phyloP scores from a whole-genome alignment of 345 rosid genomes.

The Salix arbutifolia region DNA sequence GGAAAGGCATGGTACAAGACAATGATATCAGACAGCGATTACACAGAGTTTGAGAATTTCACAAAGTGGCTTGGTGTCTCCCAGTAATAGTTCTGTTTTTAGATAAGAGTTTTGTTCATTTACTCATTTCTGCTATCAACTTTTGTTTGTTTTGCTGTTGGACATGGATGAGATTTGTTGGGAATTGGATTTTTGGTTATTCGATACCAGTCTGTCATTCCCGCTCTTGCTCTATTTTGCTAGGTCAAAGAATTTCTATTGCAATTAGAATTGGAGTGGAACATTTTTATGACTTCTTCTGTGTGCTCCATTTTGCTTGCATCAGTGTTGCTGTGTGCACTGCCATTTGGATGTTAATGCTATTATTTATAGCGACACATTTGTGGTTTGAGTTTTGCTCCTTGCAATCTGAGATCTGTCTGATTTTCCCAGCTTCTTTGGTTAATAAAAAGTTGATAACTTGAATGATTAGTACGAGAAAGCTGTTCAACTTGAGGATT shows the following conservation, averaged over 20 bases:
- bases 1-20: slow-evolving; percentile 94
- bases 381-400: too few species aligned
- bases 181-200: neutral
- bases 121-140: neutral
- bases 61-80: slow-evolving; percentile 78
- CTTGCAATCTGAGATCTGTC: too few species aligned
- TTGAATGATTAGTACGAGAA: too few species aligned
- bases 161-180: neutral
- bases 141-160: neutral
- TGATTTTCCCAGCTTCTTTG: too few species aligned
- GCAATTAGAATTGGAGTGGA: neutral
- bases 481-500: too few species aligned
- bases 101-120: slow-evolving; percentile 1
- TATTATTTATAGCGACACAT: too few species aligned
- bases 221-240: neutral
- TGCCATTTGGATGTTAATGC: too few species aligned
- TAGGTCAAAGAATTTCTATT: neutral
- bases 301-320: neutral
- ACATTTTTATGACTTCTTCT: neutral
- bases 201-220: neutral
- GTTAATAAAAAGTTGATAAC: too few species aligned
- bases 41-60: slow-evolving; percentile 82
- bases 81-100: slow-evolving; percentile 35
- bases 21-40: slow-evolving; percentile 90
- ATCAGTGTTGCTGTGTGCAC: neutral